Evolutionary conservation across 2,329 filamentous ascomycete genomes (phyloP).

Genomic region (Epicoccum nigrum): DNA sequence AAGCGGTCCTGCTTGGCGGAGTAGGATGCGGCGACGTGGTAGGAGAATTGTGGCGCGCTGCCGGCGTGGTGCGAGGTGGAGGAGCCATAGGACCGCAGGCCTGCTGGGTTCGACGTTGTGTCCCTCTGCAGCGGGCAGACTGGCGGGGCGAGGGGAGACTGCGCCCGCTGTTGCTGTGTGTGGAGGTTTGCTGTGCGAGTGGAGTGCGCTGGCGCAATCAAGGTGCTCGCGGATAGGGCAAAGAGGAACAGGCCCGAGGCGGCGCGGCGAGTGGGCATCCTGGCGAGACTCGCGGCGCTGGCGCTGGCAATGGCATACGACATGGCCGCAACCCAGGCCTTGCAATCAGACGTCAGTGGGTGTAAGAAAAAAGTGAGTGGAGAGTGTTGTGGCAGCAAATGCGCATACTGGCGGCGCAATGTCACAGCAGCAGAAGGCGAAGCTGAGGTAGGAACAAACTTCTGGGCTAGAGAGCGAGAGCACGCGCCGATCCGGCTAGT

Average conservation of each 20-base stretch:
- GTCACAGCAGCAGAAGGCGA: conserved; percentile 23
- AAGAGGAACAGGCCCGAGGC: conserved; percentile 39
- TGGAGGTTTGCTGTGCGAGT: conserved; percentile 24
- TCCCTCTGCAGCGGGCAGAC: conserved; percentile 41
- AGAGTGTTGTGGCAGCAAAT: neutral
- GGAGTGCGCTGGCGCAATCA: conserved; percentile 32
- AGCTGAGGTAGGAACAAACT: conserved; percentile 27
- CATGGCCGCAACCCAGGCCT: conserved; percentile 48
- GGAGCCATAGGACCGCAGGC: conserved; percentile 40
- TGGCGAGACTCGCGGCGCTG: conserved; percentile 32
- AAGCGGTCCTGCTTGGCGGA: conserved; percentile 48
- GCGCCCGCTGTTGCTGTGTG: conserved; percentile 18
- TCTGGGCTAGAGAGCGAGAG: conserved; percentile 38
- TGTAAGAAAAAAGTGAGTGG: conserved; percentile 6
- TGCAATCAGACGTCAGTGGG: conserved; percentile 30
- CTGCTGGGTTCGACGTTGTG: conserved; percentile 35
- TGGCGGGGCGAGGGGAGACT: conserved; percentile 26
- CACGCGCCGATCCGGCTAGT: conserved; percentile 38
- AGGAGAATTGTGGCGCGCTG: conserved; percentile 42
- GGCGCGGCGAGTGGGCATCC: conserved; percentile 32
- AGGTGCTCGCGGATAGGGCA: conserved; percentile 38
- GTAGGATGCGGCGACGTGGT: conserved; percentile 51
- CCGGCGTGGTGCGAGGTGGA: conserved; percentile 33
- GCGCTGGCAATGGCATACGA: conserved; percentile 42
- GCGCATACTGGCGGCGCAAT: conserved; percentile 30